A percentile compares a stretch with the other conserved stretches of the same genome.
Conservation (phyloP, 73 alveolate species). For the Paramecium tetraurelia region DNA sequence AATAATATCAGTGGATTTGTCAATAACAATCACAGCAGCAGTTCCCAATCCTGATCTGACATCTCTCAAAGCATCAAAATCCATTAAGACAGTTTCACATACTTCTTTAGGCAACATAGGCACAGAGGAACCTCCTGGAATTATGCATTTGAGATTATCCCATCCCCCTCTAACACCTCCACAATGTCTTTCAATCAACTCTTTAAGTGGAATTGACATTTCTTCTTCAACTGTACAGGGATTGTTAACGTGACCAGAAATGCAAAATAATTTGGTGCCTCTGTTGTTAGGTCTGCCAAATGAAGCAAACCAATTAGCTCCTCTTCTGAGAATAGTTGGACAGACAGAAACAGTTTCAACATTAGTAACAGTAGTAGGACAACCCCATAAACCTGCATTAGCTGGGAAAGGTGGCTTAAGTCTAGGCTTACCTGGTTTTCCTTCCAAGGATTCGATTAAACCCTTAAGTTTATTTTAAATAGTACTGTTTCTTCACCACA, state of each 20-base stretch:
- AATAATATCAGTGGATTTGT: slow-evolving; percentile 83
- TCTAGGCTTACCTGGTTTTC: slow-evolving; percentile 89
- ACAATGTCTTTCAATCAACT: slow-evolving; percentile 86
- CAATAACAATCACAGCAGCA: slow-evolving; percentile 94
- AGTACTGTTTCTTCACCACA: slow-evolving; percentile 91
- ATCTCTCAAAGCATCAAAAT: slow-evolving; percentile 86
- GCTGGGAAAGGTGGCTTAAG: slow-evolving; percentile 96
- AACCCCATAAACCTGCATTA: slow-evolving; percentile 89
- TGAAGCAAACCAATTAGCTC: slow-evolving; percentile 84
- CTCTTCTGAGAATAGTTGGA: slow-evolving; percentile 90
- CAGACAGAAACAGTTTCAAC: slow-evolving; percentile 90
- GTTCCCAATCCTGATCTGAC: slow-evolving; percentile 89
- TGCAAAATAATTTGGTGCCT: slow-evolving; percentile 85
- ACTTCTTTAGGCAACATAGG: slow-evolving; percentile 80
- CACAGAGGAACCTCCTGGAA: slow-evolving; percentile 93
- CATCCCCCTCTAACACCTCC: slow-evolving; percentile 95
- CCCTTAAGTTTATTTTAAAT: slow-evolving; percentile 84
- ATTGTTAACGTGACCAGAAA: slow-evolving; percentile 88
- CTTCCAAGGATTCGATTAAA: slow-evolving; percentile 84
- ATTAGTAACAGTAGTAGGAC: slow-evolving; percentile 91
- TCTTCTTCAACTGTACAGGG: slow-evolving; percentile 93
- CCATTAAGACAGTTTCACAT: slow-evolving; percentile 87
- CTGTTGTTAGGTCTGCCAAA: slow-evolving; percentile 85
- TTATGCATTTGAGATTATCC: slow-evolving; percentile 83
- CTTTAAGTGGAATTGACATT: slow-evolving; percentile 85